Evolutionary conservation across 331 rosid genomes (phyloP).

Genomic region (Malus hybrid): DNA sequence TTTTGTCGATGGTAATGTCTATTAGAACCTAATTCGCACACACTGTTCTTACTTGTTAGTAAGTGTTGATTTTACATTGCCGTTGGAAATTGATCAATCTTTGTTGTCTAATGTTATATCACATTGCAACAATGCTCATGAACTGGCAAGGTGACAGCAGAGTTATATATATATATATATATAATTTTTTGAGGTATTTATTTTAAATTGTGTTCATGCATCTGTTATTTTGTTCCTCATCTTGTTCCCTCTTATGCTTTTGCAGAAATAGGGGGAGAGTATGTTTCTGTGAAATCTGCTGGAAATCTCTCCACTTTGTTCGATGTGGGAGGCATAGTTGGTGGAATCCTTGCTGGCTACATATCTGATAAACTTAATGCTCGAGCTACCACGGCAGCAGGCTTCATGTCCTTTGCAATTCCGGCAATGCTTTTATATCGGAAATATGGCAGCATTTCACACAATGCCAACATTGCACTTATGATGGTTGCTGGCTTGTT

Average conservation of each 20-base stretch:
- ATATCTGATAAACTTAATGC: slow-evolving; percentile 75
- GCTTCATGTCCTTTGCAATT: slow-evolving; percentile 72
- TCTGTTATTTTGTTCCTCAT: not conserved
- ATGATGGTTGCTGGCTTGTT: slow-evolving; percentile 75
- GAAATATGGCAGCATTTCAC: slow-evolving; percentile 48
- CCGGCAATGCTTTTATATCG: slow-evolving; percentile 59
- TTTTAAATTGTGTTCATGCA: not conserved
- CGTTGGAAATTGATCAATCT: not conserved
- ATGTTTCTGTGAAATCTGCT: slow-evolving; percentile 65
- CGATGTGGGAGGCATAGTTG: slow-evolving; percentile 77
- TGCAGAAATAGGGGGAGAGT: slow-evolving; percentile 73
- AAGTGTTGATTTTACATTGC: not conserved
- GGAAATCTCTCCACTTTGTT: slow-evolving; percentile 82
- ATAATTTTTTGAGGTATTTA: not conserved
- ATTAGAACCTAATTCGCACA: not conserved
- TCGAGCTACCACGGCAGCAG: slow-evolving; percentile 70
- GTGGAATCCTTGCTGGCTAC: slow-evolving; percentile 84
- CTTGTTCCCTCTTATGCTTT: slow-evolving; percentile 10
- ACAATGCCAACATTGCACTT: slow-evolving; percentile 45
- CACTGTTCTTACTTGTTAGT: not conserved
- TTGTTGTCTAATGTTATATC: not conserved
- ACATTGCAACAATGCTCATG: not conserved
- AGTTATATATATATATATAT: not conserved
- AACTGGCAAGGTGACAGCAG: not conserved
- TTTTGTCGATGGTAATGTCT: not conserved